phyloP scores from a whole-genome alignment of 768 basidiomycete species.

The Dentipellis sp. region DNA sequence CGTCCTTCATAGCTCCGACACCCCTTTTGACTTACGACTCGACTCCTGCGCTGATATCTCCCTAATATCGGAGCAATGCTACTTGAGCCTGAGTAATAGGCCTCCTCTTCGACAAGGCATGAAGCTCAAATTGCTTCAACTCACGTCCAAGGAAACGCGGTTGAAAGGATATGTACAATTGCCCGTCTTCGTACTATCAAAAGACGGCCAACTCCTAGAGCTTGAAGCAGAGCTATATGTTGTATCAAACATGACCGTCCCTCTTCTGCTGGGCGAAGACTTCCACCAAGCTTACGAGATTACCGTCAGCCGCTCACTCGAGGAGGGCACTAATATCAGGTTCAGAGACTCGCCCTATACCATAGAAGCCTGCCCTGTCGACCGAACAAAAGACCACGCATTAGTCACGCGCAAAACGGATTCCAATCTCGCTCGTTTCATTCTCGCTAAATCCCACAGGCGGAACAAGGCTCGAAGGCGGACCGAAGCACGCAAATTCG shows the following conservation, averaged over 20 bases:
- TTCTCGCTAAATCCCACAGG: neutral
- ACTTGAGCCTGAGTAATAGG: neutral
- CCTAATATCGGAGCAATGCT: neutral
- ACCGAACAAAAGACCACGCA: neutral
- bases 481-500: neutral
- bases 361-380: neutral
- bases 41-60: neutral
- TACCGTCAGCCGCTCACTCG: constrained; percentile 4
- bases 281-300: constrained; percentile 19
- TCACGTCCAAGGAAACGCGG: neutral
- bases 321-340: constrained; percentile 1
- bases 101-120: neutral
- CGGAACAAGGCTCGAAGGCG: neutral
- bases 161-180: constrained; percentile 15
- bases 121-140: neutral
- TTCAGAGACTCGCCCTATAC: neutral
- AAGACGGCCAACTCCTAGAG: constrained; percentile 16
- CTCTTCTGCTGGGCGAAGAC: constrained; percentile 23
- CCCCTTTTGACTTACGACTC: neutral
- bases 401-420: neutral
- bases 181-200: constrained; percentile 17
- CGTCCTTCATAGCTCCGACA: neutral
- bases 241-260: constrained; percentile 18
- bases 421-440: neutral
- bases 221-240: constrained; percentile 20